phyloP scores from a whole-genome alignment of 371 early-diverging fungal species.

The Mucor lusitanicus region DNA sequence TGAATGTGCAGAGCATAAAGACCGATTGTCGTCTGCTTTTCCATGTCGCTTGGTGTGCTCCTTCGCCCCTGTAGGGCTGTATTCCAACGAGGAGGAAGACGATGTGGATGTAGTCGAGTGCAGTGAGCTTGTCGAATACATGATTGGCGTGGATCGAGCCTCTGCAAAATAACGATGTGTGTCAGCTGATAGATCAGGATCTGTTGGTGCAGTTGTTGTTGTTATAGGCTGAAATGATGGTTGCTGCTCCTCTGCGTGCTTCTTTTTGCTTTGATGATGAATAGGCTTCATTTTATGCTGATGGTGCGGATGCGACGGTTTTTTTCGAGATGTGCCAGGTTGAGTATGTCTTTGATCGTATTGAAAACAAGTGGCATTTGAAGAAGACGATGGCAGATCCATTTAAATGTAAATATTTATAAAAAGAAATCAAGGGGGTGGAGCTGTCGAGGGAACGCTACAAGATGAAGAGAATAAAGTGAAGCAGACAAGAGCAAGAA shows the following conservation, averaged over 20 bases:
- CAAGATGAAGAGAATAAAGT: not conserved
- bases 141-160: constrained; percentile 12
- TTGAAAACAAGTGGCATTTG: not conserved
- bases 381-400: not conserved
- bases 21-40: not conserved
- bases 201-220: not conserved
- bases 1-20: constrained; percentile 4
- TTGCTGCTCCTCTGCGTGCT: not conserved
- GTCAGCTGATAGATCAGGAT: constrained; percentile 5
- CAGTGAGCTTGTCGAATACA: not conserved
- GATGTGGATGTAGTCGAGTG: not conserved
- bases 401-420: not conserved
- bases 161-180: not conserved
- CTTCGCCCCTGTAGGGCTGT: not conserved
- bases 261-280: not conserved
- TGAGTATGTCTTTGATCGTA: not conserved
- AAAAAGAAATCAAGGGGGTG: not conserved
- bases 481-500: not conserved
- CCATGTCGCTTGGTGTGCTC: no score
- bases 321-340: not conserved
- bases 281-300: not conserved
- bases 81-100: not conserved
- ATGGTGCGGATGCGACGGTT: not conserved
- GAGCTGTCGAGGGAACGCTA: no score
- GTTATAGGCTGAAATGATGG: not conserved